Evolutionary conservation across 805 yeast species (phyloP).

Genomic region (Ogataea trehaloabstinens): DNA sequence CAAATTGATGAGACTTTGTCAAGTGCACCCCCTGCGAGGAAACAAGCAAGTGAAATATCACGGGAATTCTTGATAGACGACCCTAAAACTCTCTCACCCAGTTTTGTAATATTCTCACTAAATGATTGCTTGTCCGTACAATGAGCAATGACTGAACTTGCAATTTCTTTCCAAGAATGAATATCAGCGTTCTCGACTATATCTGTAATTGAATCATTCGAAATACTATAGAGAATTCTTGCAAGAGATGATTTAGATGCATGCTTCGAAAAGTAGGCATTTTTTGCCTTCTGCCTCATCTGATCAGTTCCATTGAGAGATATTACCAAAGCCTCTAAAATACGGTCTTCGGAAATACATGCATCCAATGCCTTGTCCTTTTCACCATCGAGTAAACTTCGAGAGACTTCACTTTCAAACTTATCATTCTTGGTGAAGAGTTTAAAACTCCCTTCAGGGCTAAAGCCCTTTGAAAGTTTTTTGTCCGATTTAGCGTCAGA

Average conservation of each 20-base stretch:
- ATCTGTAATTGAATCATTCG: slow-evolving; percentile 56
- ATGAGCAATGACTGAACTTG: slow-evolving; percentile 64
- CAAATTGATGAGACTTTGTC: slow-evolving; percentile 80
- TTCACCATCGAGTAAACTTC: slow-evolving; percentile 59
- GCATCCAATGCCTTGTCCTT: slow-evolving; percentile 63
- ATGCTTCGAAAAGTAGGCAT: slow-evolving; percentile 64
- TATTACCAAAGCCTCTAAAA: slow-evolving; percentile 78
- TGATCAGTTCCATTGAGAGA: slow-evolving; percentile 66
- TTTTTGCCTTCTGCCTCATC: slow-evolving; percentile 65
- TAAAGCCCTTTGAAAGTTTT: slow-evolving; percentile 19
- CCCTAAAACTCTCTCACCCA: slow-evolving; percentile 74
- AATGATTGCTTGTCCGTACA: slow-evolving; percentile 46
- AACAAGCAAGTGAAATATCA: slow-evolving; percentile 73
- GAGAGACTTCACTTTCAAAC: slow-evolving; percentile 46
- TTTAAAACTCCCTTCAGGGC: slow-evolving; percentile 57
- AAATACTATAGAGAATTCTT: slow-evolving; percentile 68
- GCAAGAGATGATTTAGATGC: slow-evolving; percentile 55
- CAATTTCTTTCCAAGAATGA: slow-evolving; percentile 78
- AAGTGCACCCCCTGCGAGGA: slow-evolving; percentile 75
- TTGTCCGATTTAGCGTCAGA: slow-evolving; percentile 12
- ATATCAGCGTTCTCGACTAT: slow-evolving; percentile 76
- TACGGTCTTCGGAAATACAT: slow-evolving; percentile 59
- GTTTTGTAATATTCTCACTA: slow-evolving; percentile 52
- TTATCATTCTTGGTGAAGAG: slow-evolving; percentile 32
- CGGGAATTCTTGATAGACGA: slow-evolving; percentile 45